Conservation (phyloP, 192 early-diverging fungal species). For the Jimgerdemannia lactiflua region DNA sequence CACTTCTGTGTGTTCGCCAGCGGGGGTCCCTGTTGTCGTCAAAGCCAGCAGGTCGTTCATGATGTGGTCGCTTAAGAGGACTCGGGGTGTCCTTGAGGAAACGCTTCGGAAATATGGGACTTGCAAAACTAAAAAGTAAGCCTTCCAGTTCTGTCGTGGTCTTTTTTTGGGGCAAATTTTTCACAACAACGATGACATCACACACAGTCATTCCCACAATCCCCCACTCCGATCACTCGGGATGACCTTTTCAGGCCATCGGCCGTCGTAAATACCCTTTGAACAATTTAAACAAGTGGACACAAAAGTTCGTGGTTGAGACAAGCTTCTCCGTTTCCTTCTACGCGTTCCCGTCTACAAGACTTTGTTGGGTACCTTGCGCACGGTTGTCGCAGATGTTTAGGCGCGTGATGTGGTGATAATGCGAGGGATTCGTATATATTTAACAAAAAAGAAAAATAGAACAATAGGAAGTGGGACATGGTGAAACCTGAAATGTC, state of each 20-base stretch:
- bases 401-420: neutral
- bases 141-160: neutral
- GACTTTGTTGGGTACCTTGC: neutral
- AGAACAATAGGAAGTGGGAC: too few relatives aligned
- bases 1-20: neutral
- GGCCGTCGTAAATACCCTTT: neutral
- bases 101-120: neutral
- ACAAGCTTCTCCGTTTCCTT: neutral
- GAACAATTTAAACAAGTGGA: neutral
- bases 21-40: neutral
- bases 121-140: neutral
- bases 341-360: neutral
- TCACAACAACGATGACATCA: neutral
- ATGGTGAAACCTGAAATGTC: too few relatives aligned
- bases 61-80: too few relatives aligned
- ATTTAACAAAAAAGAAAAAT: too few relatives aligned
- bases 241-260: neutral
- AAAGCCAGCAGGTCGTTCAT: neutral
- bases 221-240: neutral
- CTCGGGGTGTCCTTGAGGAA: neutral
- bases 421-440: neutral
- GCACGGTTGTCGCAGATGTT: neutral
- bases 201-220: neutral
- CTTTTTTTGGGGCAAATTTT: neutral
- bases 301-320: neutral